Evolutionary conservation across 1,284 basidiomycete species (phyloP), one percentile per base, ranked within the genome.

Genomic region (Prillingera fragicola): DNA sequence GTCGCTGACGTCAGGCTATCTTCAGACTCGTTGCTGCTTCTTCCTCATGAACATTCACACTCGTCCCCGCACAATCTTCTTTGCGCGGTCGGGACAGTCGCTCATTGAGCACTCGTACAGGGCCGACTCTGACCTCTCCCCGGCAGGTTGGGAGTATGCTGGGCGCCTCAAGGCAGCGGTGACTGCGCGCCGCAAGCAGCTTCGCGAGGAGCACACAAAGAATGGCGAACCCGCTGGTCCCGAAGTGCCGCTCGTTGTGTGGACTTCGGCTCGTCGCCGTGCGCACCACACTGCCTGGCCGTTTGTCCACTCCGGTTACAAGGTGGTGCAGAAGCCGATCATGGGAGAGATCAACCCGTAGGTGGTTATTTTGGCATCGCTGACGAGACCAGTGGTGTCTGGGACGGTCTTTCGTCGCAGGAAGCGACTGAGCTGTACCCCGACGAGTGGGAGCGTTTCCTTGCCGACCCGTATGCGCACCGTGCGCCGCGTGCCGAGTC

Each of bases 21-120:
- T 80, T 14, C 74, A 97, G 81, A 90, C 88, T 3, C 78, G 92
- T 51, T 70, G 72, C 62, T 67, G 70, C 61, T 65, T 70, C 64
- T 95, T 92, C 78, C 78, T 95, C 48, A 96, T 95, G 94, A 97
- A 95, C 67, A 96, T 94, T 43, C 92, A 98, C 74, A 94, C 94
- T 62, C 77, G 79, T 38, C 85, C 84, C 57, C 79, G 92, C 17
- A 91, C 84, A 33, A 94, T 92, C 49, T 94, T 89, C 69, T 94
- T 95, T 70, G 90, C 90, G 5, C 75, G 90, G 87, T 92, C 89
- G 5, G 90, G 90, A 10, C 89, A 90, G 76, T 95, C 87, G 6
- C 78, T 96, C 45, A 92, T 97, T 54, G 95, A 99, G 66, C 95
- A 98, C 67, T 95, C 92, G 4, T 98, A 94, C 77, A 96, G 95